These are phyloP conservation scores for Trichoderma breve DNA, from an alignment of 2,329 filamentous ascomycete genomes.

Conservation along the genomic window DNA sequence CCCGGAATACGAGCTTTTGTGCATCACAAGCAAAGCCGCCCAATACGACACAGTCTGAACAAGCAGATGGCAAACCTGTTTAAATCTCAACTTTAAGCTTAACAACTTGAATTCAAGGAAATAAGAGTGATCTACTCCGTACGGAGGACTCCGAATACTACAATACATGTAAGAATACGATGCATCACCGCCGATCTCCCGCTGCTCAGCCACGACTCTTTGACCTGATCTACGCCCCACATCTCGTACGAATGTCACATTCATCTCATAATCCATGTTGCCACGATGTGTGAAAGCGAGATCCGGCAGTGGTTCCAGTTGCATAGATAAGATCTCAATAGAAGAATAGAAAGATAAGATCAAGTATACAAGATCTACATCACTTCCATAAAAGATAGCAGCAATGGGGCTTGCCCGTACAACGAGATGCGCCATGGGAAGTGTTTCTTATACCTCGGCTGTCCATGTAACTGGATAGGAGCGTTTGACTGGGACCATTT, in stretches of 20 bases:
- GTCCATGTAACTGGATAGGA: background rate
- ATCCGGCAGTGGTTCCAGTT: background rate
- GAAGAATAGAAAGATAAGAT: background rate
- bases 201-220: background rate
- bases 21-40: background rate
- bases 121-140: background rate
- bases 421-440: background rate
- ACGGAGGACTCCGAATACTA: too few species aligned
- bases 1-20: background rate
- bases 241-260: background rate
- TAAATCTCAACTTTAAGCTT: background rate
- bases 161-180: background rate
- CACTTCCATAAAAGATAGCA: background rate
- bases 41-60: background rate
- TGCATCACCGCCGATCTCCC: slow-evolving; percentile 5
- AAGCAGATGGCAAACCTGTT: background rate
- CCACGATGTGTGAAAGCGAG: background rate
- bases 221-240: background rate
- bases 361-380: background rate
- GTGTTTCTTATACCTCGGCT: background rate
- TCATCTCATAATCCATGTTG: background rate
- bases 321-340: background rate
- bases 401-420: background rate
- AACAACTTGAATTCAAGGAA: background rate
- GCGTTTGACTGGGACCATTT: background rate